phyloP scores from a whole-genome alignment of 2,329 filamentous ascomycete genomes.

The Xylariales sp. region DNA sequence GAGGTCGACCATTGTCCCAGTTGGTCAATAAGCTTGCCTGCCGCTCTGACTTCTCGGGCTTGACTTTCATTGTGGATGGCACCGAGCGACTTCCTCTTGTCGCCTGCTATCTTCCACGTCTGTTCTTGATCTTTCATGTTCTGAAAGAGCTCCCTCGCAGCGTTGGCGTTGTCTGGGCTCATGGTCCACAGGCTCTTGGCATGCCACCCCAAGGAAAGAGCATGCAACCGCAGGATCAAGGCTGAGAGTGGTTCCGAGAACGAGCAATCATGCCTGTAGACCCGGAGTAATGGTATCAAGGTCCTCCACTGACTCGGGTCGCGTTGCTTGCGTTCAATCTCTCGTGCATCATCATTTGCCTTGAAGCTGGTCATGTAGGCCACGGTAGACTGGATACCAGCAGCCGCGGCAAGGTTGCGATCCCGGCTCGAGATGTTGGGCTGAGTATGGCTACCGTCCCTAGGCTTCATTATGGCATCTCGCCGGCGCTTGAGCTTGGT shows the following conservation, averaged over 20 bases:
- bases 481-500: constrained; percentile 51
- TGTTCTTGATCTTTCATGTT: constrained; percentile 24
- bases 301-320: constrained; percentile 30
- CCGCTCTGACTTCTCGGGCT: constrained; percentile 19
- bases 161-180: constrained; percentile 16
- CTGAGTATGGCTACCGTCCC: constrained; percentile 8
- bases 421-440: constrained; percentile 18
- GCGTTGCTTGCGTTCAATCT: constrained; percentile 36
- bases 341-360: constrained; percentile 39
- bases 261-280: constrained; percentile 20
- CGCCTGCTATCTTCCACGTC: constrained; percentile 22
- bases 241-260: constrained; percentile 18
- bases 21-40: constrained; percentile 27
- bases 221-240: constrained; percentile 24
- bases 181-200: constrained; percentile 20
- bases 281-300: constrained; percentile 20
- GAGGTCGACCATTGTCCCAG: constrained; percentile 26
- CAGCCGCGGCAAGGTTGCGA: constrained; percentile 22
- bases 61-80: constrained; percentile 17
- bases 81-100: constrained; percentile 19
- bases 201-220: constrained; percentile 21
- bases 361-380: constrained; percentile 50
- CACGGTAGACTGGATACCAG: constrained; percentile 25
- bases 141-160: constrained; percentile 16
- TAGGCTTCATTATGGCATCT: constrained; percentile 38